Conservation (phyloP, 2,329 filamentous ascomycete genomes). For the Nothopassalora personata region DNA sequence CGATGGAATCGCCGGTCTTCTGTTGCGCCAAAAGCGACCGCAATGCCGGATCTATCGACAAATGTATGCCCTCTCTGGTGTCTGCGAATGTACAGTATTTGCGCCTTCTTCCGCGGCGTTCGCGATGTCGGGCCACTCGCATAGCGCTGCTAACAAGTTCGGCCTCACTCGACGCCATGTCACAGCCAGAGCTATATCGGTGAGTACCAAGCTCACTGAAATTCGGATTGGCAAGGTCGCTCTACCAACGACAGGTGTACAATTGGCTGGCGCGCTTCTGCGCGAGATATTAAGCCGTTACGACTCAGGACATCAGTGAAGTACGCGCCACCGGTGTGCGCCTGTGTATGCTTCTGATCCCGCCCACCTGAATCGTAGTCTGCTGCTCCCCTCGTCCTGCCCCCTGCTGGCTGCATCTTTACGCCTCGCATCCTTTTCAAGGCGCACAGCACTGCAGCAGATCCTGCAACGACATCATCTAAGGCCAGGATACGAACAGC, state of each 20-base stretch:
- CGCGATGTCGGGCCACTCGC: not conserved
- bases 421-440: not conserved
- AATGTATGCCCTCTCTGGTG: too few species aligned
- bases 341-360: not conserved
- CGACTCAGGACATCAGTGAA: not conserved
- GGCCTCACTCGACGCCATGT: not conserved
- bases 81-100: not conserved
- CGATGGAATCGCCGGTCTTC: not conserved
- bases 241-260: not conserved
- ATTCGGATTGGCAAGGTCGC: not conserved
- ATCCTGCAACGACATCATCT: not conserved
- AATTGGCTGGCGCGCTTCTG: not conserved
- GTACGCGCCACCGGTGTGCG: not conserved
- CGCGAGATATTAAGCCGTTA: not conserved
- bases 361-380: not conserved
- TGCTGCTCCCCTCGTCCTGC: conserved; percentile 1
- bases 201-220: not conserved
- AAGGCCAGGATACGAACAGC: not conserved
- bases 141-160: not conserved
- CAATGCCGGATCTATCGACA: not conserved
- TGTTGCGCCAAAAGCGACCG: not conserved
- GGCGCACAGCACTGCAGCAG: not conserved
- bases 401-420: not conserved
- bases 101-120: not conserved
- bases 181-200: not conserved